Percentiles rank a stretch among this genome's conserved stretches.
Conservation (phyloP, 768 basidiomycete species). For the Lactarius pseudohatsudake region DNA sequence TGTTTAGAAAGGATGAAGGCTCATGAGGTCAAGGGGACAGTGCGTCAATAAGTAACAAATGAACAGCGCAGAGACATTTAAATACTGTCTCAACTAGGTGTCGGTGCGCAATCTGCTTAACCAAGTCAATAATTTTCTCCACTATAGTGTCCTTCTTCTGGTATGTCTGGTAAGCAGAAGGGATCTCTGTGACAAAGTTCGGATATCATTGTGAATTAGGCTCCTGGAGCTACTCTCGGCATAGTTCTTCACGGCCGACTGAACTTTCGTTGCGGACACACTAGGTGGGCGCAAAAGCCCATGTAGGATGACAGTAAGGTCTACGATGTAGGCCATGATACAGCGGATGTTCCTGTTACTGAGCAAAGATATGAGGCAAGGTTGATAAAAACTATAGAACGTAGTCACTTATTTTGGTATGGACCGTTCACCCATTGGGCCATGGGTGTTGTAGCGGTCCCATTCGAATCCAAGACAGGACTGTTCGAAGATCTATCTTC, state of each 20-base stretch:
- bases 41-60: background rate
- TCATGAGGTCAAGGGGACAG: background rate
- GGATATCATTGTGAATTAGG: background rate
- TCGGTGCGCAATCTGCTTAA: background rate
- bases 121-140: constrained; percentile 13
- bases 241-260: background rate
- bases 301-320: constrained; percentile 10
- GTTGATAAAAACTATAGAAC: background rate
- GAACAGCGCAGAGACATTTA: background rate
- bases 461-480: background rate
- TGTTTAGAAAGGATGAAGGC: background rate
- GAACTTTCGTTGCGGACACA: background rate
- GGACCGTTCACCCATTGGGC: background rate
- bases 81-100: background rate
- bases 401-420: constrained; percentile 4
- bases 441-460: background rate
- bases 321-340: constrained; percentile 21
- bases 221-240: background rate
- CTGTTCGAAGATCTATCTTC: background rate
- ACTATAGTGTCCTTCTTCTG: background rate
- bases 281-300: background rate
- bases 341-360: constrained; percentile 4
- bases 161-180: background rate
- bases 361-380: background rate
- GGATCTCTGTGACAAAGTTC: background rate